phyloP scores from a whole-genome alignment of 1,139 yeast species.

The Lodderomyces oxycetoniae region DNA sequence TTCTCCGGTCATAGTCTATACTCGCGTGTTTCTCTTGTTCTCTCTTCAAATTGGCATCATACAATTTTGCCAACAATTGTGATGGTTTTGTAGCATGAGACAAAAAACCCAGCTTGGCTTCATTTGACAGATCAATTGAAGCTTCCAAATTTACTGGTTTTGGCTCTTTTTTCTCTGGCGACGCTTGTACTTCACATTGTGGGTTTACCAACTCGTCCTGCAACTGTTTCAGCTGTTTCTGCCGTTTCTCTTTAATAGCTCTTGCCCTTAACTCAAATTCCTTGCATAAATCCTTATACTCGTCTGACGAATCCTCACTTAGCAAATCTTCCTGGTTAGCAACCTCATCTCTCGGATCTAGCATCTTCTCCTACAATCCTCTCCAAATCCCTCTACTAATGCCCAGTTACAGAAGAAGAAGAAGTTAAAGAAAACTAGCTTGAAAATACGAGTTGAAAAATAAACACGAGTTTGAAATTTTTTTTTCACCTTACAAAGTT shows the following conservation, averaged over 20 bases:
- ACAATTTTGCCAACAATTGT: conserved; percentile 16
- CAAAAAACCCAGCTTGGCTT: neutral
- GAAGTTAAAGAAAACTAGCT: neutral
- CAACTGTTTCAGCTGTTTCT: conserved; percentile 6
- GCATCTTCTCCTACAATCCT: too few relatives aligned
- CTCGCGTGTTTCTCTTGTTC: conserved; percentile 7
- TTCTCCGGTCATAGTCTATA: conserved; percentile 20
- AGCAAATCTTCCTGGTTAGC: conserved; percentile 20
- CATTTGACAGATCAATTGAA: neutral
- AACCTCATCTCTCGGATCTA: conserved; percentile 21
- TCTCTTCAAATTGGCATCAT: conserved; percentile 10
- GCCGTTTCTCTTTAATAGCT: conserved; percentile 17
- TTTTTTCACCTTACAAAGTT: too few relatives aligned
- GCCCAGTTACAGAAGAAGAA: neutral
- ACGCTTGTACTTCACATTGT: conserved; percentile 9
- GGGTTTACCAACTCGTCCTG: neutral
- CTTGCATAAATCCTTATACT: conserved; percentile 24
- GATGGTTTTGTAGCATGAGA: conserved; percentile 7
- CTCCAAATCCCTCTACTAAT: too few relatives aligned
- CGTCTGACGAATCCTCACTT: conserved; percentile 29
- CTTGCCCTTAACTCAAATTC: conserved; percentile 24
- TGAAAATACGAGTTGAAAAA: neutral
- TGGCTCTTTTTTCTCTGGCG: conserved; percentile 10
- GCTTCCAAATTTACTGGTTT: neutral
- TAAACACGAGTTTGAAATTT: conserved; percentile 2